phyloP scores from a whole-genome alignment of 805 yeast genomes.

The Starmera pachycereana region DNA sequence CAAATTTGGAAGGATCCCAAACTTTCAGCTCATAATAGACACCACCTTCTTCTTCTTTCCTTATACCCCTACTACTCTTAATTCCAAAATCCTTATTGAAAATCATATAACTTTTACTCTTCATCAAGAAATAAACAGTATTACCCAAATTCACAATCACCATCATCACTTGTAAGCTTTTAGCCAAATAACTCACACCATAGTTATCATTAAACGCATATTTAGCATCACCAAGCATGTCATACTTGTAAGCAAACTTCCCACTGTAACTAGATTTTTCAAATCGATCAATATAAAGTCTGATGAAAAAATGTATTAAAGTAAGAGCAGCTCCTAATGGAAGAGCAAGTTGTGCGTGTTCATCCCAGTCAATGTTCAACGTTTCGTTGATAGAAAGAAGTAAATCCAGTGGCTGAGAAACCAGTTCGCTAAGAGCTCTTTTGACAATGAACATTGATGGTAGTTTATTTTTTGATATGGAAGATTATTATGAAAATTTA shows the following conservation, averaged over 20 bases:
- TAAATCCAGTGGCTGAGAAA: no score
- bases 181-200: slow-evolving; percentile 2
- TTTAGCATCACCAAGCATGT: slow-evolving; percentile 11
- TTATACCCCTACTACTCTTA: neutral
- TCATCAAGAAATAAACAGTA: slow-evolving; percentile 11
- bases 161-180: slow-evolving; percentile 5
- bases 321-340: slow-evolving; percentile 16
- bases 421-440: no score
- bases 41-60: slow-evolving; percentile 7
- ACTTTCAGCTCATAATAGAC: slow-evolving; percentile 46
- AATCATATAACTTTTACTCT: slow-evolving; percentile 15
- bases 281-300: slow-evolving; percentile 13
- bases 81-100: slow-evolving; percentile 13
- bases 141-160: slow-evolving; percentile 12
- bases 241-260: slow-evolving; percentile 6
- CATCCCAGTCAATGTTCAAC: slow-evolving; percentile 17
- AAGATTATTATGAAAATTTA: no score
- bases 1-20: slow-evolving; percentile 61
- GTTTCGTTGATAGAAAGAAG: neutral
- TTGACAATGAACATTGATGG: no score
- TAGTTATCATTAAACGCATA: slow-evolving; percentile 1
- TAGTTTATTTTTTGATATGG: no score
- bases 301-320: slow-evolving; percentile 13
- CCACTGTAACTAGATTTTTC: neutral
- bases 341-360: slow-evolving; percentile 15